phyloP scores from a whole-genome alignment of 2,329 filamentous ascomycete species.

The Colletotrichum endophyticum region DNA sequence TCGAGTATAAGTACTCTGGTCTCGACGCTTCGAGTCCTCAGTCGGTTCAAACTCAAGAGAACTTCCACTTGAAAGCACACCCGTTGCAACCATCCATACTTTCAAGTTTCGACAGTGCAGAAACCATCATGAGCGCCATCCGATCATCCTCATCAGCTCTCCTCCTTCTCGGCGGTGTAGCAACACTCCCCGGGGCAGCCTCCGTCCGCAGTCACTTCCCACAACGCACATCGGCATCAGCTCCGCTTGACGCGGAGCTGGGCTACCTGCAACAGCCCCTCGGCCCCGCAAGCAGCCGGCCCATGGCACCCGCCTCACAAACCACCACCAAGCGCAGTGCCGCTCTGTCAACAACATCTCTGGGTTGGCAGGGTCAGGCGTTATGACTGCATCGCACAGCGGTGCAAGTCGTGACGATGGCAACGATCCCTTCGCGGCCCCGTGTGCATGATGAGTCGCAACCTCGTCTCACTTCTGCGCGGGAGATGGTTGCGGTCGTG shows the following conservation, averaged over 20 bases:
- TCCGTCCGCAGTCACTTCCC: conserved; percentile 22
- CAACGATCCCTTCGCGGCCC: neutral
- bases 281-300: neutral
- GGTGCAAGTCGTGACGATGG: conserved; percentile 13
- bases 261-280: conserved; percentile 16
- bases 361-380: conserved; percentile 10
- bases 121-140: conserved; percentile 6
- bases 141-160: conserved; percentile 21
- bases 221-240: neutral
- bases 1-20: neutral
- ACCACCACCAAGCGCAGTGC: neutral
- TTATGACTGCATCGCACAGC: conserved; percentile 16
- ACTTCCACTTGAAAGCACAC: neutral
- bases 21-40: neutral
- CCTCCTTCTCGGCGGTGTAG: conserved; percentile 25
- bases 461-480: neutral
- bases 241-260: conserved; percentile 8
- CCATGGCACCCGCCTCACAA: neutral
- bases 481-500: neutral
- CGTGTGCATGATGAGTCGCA: neutral
- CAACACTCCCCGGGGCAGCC: conserved; percentile 23
- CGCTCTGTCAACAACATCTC: neutral
- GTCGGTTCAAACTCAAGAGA: neutral
- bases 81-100: neutral
- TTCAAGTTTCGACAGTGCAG: neutral